phyloP scores from a whole-genome alignment of 139 green algal species.

The Nannochloris sp. region DNA sequence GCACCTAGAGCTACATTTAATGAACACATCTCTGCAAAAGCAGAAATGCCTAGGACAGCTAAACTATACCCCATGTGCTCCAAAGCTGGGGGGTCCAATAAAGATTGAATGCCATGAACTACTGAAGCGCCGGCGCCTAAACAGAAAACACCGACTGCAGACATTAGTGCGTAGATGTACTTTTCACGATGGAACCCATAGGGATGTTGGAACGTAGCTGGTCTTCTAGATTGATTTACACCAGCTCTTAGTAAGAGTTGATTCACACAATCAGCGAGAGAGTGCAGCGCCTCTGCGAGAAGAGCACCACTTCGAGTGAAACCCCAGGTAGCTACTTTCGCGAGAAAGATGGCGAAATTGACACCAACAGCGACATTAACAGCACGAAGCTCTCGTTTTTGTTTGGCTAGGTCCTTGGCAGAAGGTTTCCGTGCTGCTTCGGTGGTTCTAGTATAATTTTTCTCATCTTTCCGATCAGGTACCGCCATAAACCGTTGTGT shows the following conservation, averaged over 20 bases:
- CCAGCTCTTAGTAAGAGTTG: conserved; percentile 77
- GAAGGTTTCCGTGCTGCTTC: neutral
- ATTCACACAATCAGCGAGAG: conserved; percentile 77
- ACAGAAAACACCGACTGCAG: conserved; percentile 90
- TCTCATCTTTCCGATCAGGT: no score
- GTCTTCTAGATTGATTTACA: conserved; percentile 45
- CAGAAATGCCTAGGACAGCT: conserved; percentile 63
- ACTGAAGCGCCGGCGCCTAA: conserved; percentile 76
- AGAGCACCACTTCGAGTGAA: conserved; percentile 59
- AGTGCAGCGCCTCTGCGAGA: conserved; percentile 85
- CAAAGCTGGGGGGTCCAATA: conserved; percentile 37
- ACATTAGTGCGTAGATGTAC: conserved; percentile 87
- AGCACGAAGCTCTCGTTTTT: conserved; percentile 33
- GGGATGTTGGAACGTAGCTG: conserved; percentile 63
- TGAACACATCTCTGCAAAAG: conserved; percentile 64
- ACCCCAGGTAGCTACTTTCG: conserved; percentile 48
- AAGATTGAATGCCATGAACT: conserved; percentile 64
- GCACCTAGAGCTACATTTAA: conserved; percentile 62
- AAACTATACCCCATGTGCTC: conserved; percentile 27
- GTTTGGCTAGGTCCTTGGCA: neutral
- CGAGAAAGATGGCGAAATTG: conserved; percentile 61
- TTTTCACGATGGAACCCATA: conserved; percentile 89
- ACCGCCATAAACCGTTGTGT: no score
- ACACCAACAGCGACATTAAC: conserved; percentile 44
- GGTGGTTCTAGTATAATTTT: neutral